Conservation (phyloP, 257 asterid genomes). For the Fraxinus americana region DNA sequence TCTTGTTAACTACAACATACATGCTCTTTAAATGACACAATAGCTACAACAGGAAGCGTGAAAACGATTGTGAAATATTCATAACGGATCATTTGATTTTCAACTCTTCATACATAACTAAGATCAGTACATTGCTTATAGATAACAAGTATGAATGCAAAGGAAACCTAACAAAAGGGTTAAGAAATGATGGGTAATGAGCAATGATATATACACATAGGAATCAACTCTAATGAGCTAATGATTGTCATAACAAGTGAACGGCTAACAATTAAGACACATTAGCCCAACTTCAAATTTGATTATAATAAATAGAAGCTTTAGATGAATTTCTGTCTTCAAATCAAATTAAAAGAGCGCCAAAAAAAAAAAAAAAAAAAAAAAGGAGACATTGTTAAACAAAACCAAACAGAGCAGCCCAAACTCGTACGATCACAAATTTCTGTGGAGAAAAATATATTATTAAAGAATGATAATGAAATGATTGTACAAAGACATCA, state of each 20-base stretch:
- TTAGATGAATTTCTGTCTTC: not conserved
- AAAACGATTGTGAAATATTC: constrained; percentile 18
- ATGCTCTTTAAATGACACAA: constrained; percentile 85
- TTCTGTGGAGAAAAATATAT: too few species aligned
- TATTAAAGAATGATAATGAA: not conserved
- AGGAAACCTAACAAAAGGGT: not conserved
- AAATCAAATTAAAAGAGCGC: not conserved
- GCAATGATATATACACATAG: not conserved
- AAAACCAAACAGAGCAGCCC: not conserved
- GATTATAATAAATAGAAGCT: too few species aligned
- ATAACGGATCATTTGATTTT: not conserved
- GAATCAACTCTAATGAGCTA: not conserved
- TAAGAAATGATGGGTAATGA: not conserved
- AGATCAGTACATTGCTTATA: not conserved
- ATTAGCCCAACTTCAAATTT: not conserved
- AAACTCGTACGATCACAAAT: not conserved
- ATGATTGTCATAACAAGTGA: not conserved
- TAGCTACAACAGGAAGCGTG: constrained; percentile 61
- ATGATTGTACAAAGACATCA: not conserved
- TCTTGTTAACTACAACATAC: constrained; percentile 38
- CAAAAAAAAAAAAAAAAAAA: not conserved
- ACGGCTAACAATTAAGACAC: not conserved
- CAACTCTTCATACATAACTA: not conserved
- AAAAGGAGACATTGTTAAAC: not conserved
- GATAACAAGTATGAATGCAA: not conserved